Evolutionary conservation across 2,329 filamentous ascomycete species (phyloP).

Genomic region (Dothiorella sarmentorum): DNA sequence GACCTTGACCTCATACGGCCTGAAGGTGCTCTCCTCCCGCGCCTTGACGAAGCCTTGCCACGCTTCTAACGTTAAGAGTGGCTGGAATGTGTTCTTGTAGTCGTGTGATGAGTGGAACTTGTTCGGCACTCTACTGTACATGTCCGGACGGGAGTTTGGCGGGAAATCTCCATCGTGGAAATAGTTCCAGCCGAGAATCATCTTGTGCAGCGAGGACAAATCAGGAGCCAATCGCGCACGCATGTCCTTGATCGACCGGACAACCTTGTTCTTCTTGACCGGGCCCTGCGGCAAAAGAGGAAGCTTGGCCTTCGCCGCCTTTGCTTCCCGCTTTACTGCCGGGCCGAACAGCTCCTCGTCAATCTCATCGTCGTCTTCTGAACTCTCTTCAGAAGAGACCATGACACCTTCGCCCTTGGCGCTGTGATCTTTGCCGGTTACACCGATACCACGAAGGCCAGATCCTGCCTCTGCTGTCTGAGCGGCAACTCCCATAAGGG

Average conservation of each 20-base stretch:
- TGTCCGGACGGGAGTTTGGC: constrained; percentile 64
- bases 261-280: constrained; percentile 76
- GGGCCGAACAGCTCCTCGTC: constrained; percentile 66
- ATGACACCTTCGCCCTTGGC: constrained; percentile 80
- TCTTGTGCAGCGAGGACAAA: constrained; percentile 77
- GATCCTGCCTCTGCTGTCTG: constrained; percentile 74
- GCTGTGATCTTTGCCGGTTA: constrained; percentile 75
- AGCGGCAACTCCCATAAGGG: constrained; percentile 43
- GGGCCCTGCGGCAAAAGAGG: constrained; percentile 63
- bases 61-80: constrained; percentile 84
- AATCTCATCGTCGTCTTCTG: constrained; percentile 57
- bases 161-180: constrained; percentile 87
- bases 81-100: constrained; percentile 88
- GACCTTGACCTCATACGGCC: constrained; percentile 82
- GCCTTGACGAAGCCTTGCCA: constrained; percentile 92
- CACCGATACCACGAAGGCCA: constrained; percentile 67
- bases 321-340: constrained; percentile 48
- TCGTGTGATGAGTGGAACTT: constrained; percentile 71
- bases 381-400: constrained; percentile 67
- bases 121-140: constrained; percentile 73
- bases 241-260: constrained; percentile 87
- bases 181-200: constrained; percentile 90
- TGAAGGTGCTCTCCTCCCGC: constrained; percentile 79
- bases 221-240: constrained; percentile 87
- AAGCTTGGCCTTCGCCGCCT: constrained; percentile 31